Conservation (phyloP, 2,329 filamentous ascomycete species). For the Endocalyx cinctus region DNA sequence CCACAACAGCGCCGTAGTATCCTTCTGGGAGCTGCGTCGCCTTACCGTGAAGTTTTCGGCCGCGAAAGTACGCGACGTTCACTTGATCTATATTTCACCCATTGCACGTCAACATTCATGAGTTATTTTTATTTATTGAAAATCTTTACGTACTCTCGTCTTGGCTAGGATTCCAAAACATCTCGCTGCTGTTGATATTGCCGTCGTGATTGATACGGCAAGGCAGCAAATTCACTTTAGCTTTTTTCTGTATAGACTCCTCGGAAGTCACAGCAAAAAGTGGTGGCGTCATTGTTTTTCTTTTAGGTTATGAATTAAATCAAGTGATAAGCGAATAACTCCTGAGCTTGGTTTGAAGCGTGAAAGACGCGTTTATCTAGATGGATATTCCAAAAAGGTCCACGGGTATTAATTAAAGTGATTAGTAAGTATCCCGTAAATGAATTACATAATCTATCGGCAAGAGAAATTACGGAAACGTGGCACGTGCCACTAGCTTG, state of each 20-base stretch:
- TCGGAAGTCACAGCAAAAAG: slow-evolving; percentile 19
- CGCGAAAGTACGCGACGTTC: slow-evolving; percentile 66
- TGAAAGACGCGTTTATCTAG: slow-evolving; percentile 1
- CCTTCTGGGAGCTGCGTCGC: slow-evolving; percentile 62
- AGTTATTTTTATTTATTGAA: slow-evolving; percentile 2
- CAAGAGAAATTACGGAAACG: background rate
- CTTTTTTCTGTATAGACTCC: slow-evolving; percentile 12
- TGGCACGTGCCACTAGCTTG: too few species aligned
- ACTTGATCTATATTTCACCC: slow-evolving; percentile 46
- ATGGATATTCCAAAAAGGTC: background rate
- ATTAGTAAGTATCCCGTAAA: too few species aligned
- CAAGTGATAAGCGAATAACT: too few species aligned
- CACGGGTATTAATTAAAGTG: background rate
- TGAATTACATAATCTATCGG: too few species aligned
- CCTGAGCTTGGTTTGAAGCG: too few species aligned
- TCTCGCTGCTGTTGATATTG: slow-evolving; percentile 54
- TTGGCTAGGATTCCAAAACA: slow-evolving; percentile 65
- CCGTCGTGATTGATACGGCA: slow-evolving; percentile 78
- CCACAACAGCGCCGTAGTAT: slow-evolving; percentile 62
- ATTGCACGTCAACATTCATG: too few species aligned
- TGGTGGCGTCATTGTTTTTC: slow-evolving; percentile 23
- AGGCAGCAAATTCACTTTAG: slow-evolving; percentile 60
- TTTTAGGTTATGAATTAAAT: background rate
- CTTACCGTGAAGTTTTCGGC: slow-evolving; percentile 71
- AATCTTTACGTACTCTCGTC: slow-evolving; percentile 37